Percentiles rank a stretch among this genome's conserved stretches.
Evolutionary conservation across 345 rosid species (phyloP).

Genomic region (Anastatica hierochuntica): DNA sequence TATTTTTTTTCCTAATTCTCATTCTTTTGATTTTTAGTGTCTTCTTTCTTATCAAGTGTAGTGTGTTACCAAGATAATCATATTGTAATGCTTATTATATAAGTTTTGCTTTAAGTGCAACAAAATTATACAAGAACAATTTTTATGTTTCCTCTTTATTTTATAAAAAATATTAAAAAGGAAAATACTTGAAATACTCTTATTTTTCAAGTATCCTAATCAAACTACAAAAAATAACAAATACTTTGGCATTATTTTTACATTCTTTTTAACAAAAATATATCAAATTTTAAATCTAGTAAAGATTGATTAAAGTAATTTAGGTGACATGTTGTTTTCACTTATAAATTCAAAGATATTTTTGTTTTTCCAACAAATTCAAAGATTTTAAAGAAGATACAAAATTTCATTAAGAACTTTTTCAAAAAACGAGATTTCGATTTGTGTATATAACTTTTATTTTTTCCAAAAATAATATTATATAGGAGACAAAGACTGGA

Average conservation of each 20-base stretch:
- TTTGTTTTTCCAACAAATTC: constrained; percentile 11
- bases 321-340: constrained; percentile 11
- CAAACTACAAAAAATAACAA: too few relatives aligned
- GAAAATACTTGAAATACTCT: too few relatives aligned
- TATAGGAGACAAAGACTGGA: constrained; percentile 24
- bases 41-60: constrained; percentile 12
- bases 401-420: constrained; percentile 11
- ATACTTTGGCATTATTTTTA: too few relatives aligned
- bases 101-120: constrained; percentile 6
- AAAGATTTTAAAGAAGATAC: constrained; percentile 15
- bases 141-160: background rate
- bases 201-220: too few relatives aligned
- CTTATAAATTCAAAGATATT: background rate
- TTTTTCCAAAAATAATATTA: background rate
- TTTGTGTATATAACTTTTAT: constrained; percentile 6
- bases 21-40: constrained; percentile 23
- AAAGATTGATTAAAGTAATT: background rate
- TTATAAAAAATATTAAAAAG: constrained; percentile 7
- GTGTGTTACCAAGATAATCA: constrained; percentile 8
- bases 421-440: constrained; percentile 23
- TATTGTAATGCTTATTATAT: constrained; percentile 17
- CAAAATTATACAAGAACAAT: constrained; percentile 1
- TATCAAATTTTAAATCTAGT: background rate
- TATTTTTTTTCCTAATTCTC: constrained; percentile 8
- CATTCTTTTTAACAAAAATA: too few relatives aligned